These are phyloP conservation scores for Allium cepa DNA, from an alignment of 106 monocot genomes.

Conservation along the genomic window DNA sequence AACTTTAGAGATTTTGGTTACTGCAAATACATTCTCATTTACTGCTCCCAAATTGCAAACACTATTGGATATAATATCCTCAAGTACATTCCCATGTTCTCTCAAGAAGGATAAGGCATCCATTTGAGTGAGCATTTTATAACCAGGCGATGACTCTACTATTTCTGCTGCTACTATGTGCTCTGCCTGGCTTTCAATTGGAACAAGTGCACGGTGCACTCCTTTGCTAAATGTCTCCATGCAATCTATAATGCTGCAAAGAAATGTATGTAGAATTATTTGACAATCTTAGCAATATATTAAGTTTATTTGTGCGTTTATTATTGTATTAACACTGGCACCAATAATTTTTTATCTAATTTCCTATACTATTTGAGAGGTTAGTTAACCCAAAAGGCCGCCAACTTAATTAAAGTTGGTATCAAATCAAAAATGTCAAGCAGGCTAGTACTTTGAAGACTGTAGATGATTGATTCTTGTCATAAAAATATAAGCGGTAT, in stretches of 20 bases:
- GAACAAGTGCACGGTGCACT: constrained; percentile 75
- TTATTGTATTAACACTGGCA: no score
- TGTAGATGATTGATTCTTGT: no score
- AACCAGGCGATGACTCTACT: constrained; percentile 59
- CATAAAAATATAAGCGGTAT: no score
- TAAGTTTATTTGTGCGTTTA: no score
- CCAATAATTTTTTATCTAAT: no score
- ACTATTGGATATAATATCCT: constrained; percentile 28
- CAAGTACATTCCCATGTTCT: constrained; percentile 20
- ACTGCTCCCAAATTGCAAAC: constrained; percentile 35
- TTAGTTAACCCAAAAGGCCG: no score
- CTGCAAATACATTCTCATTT: constrained; percentile 35
- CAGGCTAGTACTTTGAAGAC: no score
- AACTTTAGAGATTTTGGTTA: constrained; percentile 31
- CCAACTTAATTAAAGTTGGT: no score
- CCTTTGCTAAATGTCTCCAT: constrained; percentile 90
- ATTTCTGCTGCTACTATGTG: constrained; percentile 32
- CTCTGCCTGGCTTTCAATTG: constrained; percentile 42
- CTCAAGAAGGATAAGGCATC: constrained; percentile 50
- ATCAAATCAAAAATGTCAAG: no score
- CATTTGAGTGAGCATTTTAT: constrained; percentile 82
- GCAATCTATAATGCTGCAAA: constrained; percentile 64
- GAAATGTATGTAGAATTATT: not conserved
- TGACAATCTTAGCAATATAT: no score
- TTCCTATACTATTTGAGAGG: no score